Evolutionary conservation across 2,329 filamentous ascomycete genomes (phyloP), one percentile per base, ranked within the genome.

Genomic region (Exophiala mesophila): DNA sequence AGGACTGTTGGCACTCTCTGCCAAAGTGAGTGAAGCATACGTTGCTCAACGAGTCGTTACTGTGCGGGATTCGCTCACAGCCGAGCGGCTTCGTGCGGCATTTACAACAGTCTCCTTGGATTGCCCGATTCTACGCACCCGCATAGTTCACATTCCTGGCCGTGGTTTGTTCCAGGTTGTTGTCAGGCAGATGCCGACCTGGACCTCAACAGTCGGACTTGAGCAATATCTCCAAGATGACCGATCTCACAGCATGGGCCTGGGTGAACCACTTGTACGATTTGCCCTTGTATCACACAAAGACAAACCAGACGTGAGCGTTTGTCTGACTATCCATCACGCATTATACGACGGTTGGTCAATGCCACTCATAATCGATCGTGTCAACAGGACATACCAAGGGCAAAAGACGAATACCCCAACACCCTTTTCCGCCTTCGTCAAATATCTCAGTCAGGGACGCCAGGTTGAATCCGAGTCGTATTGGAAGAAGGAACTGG

Each of bases 271-370:
- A 3, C 35, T 56, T 7, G 36, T 35, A 29, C 33, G 39, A 8
- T 55, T 45, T 20, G 41, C 41, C 1, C 37, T 55, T 13, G 28
- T 36, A 9, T 19, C 34, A n/a, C 30, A 40, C 6, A 20, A 37
- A 7, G 17, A 16, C 5, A 24, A 15, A 7, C 4, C 12, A n/a
- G 21, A 16, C 5, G 13, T 3, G 28, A 41, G 12, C 55, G 59
- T 70, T 15, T 56, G 66, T 10, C 64, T 63, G 46, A 67, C 65
- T 1, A 59, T 63, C 45, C 67, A 70, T 48, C 67, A 70, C 42
- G 63, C 63, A 9, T 53, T 69, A 1, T 70, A 69, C 44, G 68
- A 71, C 47, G 67, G 64, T 3, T 59, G 56, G 56, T 53, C 46
- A 31, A 50, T 57, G 26, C 49, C 55, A 8, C 44, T 46, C 28